Evolutionary conservation across 495 filamentous ascomycete species (phyloP).

Genomic region (Penicillium steckii): DNA sequence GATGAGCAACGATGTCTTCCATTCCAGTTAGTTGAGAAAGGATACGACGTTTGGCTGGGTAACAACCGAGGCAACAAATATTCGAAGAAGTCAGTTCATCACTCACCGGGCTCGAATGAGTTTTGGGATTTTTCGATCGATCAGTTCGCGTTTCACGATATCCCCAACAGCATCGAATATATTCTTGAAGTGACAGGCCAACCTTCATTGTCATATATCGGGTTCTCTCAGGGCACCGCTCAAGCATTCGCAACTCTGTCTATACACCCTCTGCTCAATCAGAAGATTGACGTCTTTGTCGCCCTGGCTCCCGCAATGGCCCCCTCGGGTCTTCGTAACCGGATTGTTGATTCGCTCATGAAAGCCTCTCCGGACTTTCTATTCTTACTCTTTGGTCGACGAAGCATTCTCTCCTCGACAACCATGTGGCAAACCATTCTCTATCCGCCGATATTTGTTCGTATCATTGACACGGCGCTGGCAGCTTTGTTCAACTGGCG

Average conservation of each 20-base stretch:
- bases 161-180: constrained; percentile 90
- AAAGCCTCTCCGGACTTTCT: constrained; percentile 92
- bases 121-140: constrained; percentile 99
- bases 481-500: constrained; percentile 86
- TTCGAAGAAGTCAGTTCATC: constrained; percentile 82
- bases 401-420: constrained; percentile 86
- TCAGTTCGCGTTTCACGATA: constrained; percentile 96
- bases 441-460: constrained; percentile 91
- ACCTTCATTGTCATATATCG: constrained; percentile 88
- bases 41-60: constrained; percentile 97
- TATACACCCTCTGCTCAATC: constrained; percentile 88
- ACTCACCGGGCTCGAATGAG: constrained; percentile 66
- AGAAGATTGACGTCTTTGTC: constrained; percentile 94
- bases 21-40: constrained; percentile 85
- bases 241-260: constrained; percentile 96
- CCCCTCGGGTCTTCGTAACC: constrained; percentile 83
- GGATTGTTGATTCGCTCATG: constrained; percentile 86
- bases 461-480: constrained; percentile 80
- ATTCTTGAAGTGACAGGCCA: constrained; percentile 82
- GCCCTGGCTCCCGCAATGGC: constrained; percentile 97
- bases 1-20: constrained; percentile 83
- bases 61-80: constrained; percentile 99
- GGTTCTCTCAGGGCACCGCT: constrained; percentile 95
- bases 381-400: constrained; percentile 92
- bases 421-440: constrained; percentile 97